These are phyloP conservation scores for Ophiocordyceps australis DNA, from an alignment of 2,329 filamentous ascomycete genomes.

Conservation along the genomic window DNA sequence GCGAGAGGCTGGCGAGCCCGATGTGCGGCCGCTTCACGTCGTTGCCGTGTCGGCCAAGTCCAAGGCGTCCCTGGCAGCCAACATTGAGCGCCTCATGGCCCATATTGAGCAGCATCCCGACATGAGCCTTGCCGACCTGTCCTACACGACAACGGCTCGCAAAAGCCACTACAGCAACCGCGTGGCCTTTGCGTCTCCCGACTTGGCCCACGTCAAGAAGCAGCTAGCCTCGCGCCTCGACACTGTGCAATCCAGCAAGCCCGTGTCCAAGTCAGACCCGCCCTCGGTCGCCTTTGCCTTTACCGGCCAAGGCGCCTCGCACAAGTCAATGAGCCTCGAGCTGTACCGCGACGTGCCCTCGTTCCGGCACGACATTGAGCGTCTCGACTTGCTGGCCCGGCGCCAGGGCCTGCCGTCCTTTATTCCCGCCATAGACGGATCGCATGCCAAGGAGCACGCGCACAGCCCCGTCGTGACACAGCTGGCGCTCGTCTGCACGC, in stretches of 20 bases:
- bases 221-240: not conserved
- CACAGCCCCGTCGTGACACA: slow-evolving; percentile 18
- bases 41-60: not conserved
- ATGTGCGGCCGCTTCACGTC: not conserved
- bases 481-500: slow-evolving; percentile 16
- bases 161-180: not conserved
- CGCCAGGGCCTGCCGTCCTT: not conserved
- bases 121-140: slow-evolving; percentile 51
- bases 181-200: not conserved
- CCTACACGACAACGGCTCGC: slow-evolving; percentile 3
- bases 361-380: not conserved
- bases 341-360: not conserved
- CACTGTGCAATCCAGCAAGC: not conserved
- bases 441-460: not conserved
- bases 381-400: not conserved
- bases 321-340: not conserved
- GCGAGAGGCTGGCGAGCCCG: not conserved
- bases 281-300: not conserved
- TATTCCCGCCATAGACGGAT: not conserved
- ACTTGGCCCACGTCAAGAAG: not conserved
- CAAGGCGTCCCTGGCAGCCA: not conserved
- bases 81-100: not conserved
- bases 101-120: slow-evolving; percentile 12
- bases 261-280: not conserved
- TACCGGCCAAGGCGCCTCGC: not conserved